Evolutionary conservation across 306 rosid genomes (phyloP).

Genomic region (Cucumis sativus): DNA sequence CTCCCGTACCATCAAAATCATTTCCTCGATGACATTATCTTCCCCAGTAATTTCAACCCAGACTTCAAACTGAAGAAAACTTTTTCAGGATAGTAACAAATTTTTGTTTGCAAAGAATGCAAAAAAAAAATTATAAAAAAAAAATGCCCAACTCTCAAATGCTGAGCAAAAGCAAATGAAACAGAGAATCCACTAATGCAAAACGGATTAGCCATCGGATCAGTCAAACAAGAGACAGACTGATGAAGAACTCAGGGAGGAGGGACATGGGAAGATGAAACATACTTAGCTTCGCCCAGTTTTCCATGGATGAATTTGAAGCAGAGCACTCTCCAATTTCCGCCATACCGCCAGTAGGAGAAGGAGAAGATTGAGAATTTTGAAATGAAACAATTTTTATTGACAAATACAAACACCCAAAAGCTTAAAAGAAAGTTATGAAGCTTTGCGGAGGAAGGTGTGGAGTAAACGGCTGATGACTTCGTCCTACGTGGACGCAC

Average conservation of each 20-base stretch:
- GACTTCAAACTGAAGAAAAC: neutral
- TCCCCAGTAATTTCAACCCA: neutral
- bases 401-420: neutral
- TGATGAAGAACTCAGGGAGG: neutral
- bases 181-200: neutral
- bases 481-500: neutral
- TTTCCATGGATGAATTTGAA: slow-evolving; percentile 33
- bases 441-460: slow-evolving; percentile 7
- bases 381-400: neutral
- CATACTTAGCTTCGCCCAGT: slow-evolving; percentile 84
- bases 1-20: neutral
- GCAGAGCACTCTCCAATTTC: slow-evolving; percentile 57
- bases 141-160: neutral
- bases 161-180: neutral
- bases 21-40: neutral
- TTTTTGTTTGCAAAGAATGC: neutral
- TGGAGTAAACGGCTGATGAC: neutral
- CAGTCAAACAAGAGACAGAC: neutral
- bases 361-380: neutral
- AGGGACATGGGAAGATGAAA: neutral
- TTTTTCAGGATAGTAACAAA: neutral
- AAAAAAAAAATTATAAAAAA: neutral
- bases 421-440: neutral
- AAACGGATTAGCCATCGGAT: neutral
- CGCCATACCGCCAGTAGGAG: slow-evolving; percentile 19